Conservation (phyloP, 169 alveolate species). For the Toxoplasma gondii region DNA sequence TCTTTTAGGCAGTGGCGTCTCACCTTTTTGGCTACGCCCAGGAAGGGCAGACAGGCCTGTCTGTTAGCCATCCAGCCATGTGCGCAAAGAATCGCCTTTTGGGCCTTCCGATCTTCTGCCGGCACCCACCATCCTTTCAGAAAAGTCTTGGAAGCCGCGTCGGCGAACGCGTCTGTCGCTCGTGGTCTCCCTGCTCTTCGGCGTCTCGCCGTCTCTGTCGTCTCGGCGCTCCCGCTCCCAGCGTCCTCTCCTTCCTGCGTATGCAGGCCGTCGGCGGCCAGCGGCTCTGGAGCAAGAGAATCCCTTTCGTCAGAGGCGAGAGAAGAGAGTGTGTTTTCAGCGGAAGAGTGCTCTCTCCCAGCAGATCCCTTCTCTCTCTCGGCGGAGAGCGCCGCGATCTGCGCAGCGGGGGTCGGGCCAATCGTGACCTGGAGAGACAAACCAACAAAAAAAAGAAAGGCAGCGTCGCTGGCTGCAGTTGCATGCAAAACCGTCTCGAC, state of each 20-base stretch:
- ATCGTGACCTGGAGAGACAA: too few species aligned
- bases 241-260: neutral
- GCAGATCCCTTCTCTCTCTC: too few species aligned
- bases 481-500: too few species aligned
- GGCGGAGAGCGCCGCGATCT: too few species aligned
- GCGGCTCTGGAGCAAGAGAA: too few species aligned
- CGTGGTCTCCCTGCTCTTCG: neutral
- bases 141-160: neutral
- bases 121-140: constrained; percentile 40
- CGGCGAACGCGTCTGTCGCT: neutral
- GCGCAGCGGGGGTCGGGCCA: too few species aligned
- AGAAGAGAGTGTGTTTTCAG: too few species aligned
- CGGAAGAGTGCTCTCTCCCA: too few species aligned
- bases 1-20: neutral
- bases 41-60: constrained; percentile 53
- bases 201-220: neutral
- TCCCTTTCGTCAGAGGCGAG: too few species aligned
- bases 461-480: too few species aligned
- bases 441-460: too few species aligned
- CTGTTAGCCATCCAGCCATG: constrained; percentile 53
- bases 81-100: constrained; percentile 35
- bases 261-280: too few species aligned
- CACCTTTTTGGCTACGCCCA: constrained; percentile 32
- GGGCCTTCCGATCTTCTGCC: constrained; percentile 31
- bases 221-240: neutral